phyloP scores from a whole-genome alignment of 2,329 filamentous ascomycete genomes.

The Trichoderma atroviride region DNA sequence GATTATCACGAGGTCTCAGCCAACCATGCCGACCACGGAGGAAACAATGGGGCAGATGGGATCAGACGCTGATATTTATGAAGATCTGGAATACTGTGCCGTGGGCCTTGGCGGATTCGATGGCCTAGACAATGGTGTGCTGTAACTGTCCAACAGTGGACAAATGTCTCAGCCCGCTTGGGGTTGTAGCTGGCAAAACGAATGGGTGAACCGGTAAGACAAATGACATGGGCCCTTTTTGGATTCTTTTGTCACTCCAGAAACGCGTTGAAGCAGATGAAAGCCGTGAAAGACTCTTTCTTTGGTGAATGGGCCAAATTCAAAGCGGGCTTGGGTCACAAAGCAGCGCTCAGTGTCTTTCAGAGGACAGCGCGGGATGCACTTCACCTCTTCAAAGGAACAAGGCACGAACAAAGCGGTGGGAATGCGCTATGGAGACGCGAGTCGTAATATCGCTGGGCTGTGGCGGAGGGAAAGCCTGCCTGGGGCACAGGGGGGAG shows the following conservation, averaged over 20 bases:
- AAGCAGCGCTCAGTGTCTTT: not conserved
- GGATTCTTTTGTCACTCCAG: not conserved
- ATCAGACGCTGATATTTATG: conserved; percentile 2
- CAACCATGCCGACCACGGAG: conserved; percentile 20
- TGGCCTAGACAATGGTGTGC: not conserved
- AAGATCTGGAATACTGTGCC: not conserved
- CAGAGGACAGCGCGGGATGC: conserved; percentile 18
- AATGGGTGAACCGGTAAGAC: conserved; percentile 9
- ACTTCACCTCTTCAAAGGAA: not conserved
- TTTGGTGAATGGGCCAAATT: not conserved
- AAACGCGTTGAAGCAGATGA: not conserved
- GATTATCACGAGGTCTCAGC: conserved; percentile 11
- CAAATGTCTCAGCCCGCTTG: conserved; percentile 25
- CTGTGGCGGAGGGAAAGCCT: not conserved
- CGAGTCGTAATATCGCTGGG: conserved; percentile 4
- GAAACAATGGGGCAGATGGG: not conserved
- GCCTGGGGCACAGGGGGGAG: not conserved
- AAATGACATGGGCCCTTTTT: not conserved
- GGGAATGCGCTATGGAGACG: conserved; percentile 16
- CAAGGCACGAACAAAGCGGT: conserved; percentile 1
- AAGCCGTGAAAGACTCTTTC: not conserved
- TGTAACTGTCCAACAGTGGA: conserved; percentile 2
- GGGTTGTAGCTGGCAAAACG: not conserved
- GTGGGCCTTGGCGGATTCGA: not conserved
- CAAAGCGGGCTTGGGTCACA: not conserved